Conservation (phyloP, 1,284 basidiomycete species). For the Vanrija humicola region DNA sequence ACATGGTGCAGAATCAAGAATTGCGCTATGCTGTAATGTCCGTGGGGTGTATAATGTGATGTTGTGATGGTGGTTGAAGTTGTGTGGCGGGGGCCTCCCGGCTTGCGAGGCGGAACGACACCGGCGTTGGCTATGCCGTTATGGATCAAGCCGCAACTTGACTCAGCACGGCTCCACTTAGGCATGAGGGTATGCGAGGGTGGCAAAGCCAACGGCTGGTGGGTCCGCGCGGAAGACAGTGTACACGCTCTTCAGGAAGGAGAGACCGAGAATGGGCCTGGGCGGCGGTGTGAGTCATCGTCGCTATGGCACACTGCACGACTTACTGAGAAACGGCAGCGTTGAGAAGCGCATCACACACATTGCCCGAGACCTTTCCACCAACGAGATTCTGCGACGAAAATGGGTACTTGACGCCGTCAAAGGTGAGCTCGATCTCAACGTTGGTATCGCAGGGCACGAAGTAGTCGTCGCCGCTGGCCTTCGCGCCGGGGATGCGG, state of each 20-base stretch:
- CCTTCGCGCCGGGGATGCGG: constrained; percentile 65
- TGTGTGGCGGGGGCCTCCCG: too few relatives aligned
- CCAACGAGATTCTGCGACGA: background rate
- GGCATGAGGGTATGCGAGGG: too few relatives aligned
- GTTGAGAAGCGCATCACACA: background rate
- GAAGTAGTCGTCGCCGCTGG: constrained; percentile 63
- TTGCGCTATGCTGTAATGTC: too few relatives aligned
- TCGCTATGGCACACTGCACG: background rate
- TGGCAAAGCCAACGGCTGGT: constrained; percentile 66
- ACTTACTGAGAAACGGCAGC: background rate
- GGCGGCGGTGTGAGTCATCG: background rate
- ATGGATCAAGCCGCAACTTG: too few relatives aligned
- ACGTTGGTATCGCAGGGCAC: constrained; percentile 68
- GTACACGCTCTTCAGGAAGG: constrained; percentile 75
- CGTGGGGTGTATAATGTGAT: too few relatives aligned
- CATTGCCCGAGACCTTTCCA: background rate
- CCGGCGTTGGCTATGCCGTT: too few relatives aligned
- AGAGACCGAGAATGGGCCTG: constrained; percentile 34
- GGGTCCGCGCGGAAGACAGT: constrained; percentile 73
- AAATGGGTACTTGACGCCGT: constrained; percentile 26
- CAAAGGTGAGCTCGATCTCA: constrained; percentile 66
- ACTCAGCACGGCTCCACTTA: too few relatives aligned
- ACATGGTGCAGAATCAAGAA: too few relatives aligned
- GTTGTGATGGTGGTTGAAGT: too few relatives aligned
- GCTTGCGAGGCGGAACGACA: too few relatives aligned